phyloP scores from a whole-genome alignment of 1,284 basidiomycete species.

The Cryptococcus floricola region DNA sequence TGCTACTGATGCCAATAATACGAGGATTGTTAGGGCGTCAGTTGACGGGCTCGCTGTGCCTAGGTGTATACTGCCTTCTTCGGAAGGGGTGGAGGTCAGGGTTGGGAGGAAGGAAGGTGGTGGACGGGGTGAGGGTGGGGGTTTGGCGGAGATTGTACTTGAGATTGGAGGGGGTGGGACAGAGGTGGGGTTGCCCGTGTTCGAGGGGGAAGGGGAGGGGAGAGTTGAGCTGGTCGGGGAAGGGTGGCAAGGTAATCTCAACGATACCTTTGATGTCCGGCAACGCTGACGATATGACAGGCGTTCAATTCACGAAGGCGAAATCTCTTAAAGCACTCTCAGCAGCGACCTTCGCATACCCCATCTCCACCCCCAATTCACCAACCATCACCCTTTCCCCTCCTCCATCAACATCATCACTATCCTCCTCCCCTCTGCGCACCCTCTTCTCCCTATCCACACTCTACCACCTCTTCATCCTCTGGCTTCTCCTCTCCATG shows the following conservation, averaged over 20 bases:
- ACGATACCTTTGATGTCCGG: not conserved
- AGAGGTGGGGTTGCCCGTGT: slow-evolving; percentile 21
- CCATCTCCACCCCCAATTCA: slow-evolving; percentile 3
- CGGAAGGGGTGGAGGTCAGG: slow-evolving; percentile 4
- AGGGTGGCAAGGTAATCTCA: slow-evolving; percentile 31
- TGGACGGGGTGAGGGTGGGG: slow-evolving; percentile 5
- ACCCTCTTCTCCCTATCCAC: slow-evolving; percentile 26
- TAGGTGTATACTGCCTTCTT: slow-evolving; percentile 5
- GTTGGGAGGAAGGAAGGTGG: slow-evolving; percentile 6
- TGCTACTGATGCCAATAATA: not conserved
- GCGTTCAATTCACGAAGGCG: no score
- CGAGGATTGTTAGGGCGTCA: slow-evolving; percentile 19
- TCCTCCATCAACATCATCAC: not conserved
- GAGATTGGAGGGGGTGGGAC: slow-evolving; percentile 14
- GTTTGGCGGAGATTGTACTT: slow-evolving; percentile 21
- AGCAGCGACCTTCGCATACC: not conserved
- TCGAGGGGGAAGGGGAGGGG: slow-evolving; percentile 16
- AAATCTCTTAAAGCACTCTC: slow-evolving; percentile 14
- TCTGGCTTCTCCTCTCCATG: slow-evolving; percentile 34
- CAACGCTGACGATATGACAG: not conserved
- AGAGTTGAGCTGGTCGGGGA: slow-evolving; percentile 25
- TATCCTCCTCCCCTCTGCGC: not conserved
- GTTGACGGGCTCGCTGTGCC: slow-evolving; percentile 11
- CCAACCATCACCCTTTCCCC: not conserved
- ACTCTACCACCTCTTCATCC: slow-evolving; percentile 31